phyloP scores from a whole-genome alignment of 2,329 filamentous ascomycete species.

The Alternaria triticina region DNA sequence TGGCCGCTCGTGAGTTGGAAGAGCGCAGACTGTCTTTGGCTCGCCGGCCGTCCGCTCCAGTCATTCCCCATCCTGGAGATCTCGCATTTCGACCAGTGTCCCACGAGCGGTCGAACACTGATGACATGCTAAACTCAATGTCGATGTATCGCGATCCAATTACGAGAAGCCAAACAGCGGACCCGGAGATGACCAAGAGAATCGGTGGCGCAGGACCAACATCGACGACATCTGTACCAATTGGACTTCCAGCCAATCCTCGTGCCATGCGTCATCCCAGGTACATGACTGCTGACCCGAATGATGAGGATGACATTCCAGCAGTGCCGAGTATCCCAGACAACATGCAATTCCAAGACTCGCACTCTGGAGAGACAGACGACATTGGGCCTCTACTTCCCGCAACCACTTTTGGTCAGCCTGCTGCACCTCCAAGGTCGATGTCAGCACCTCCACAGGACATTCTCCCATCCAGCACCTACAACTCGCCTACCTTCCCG shows the following conservation, averaged over 20 bases:
- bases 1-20: slow-evolving; percentile 79
- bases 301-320: slow-evolving; percentile 57
- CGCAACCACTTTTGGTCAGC: slow-evolving; percentile 55
- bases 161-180: slow-evolving; percentile 69
- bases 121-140: slow-evolving; percentile 50
- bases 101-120: slow-evolving; percentile 45
- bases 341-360: slow-evolving; percentile 41
- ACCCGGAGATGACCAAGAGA: slow-evolving; percentile 58
- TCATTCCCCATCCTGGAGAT: slow-evolving; percentile 76
- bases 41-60: slow-evolving; percentile 77
- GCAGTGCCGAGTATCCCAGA: slow-evolving; percentile 65
- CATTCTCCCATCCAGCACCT: slow-evolving; percentile 27
- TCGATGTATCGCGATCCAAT: slow-evolving; percentile 46
- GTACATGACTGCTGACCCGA: slow-evolving; percentile 66
- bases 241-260: slow-evolving; percentile 89
- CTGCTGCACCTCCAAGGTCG: slow-evolving; percentile 48
- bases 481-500: slow-evolving; percentile 35
- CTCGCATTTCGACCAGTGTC: slow-evolving; percentile 44
- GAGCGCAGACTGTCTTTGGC: slow-evolving; percentile 81
- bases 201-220: slow-evolving; percentile 45
- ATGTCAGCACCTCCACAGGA: slow-evolving; percentile 58
- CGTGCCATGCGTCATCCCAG: slow-evolving; percentile 85
- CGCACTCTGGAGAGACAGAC: slow-evolving; percentile 45
- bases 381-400: slow-evolving; percentile 56
- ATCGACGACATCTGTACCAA: slow-evolving; percentile 60